Evolutionary conservation across 78 protist genomes (phyloP), one percentile per base, ranked within the genome.

Genomic region (Guillardia theta): DNA sequence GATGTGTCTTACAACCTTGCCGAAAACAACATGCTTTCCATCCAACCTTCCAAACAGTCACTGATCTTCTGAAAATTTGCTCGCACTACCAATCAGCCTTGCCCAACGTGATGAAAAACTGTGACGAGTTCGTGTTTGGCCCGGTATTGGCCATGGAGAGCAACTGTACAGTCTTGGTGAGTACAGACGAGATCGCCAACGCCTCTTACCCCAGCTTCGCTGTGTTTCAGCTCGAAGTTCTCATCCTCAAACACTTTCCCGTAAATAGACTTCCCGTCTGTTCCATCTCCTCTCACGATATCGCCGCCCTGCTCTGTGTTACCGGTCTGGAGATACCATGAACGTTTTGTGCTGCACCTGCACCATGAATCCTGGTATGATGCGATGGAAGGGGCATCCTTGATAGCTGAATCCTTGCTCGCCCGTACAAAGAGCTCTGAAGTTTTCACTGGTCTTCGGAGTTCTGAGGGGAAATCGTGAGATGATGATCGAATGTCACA

Each of bases 21-120:
- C 98, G 90, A 97, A 97, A 54, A 97, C 98, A 19, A 95, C 95
- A 87, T 97, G 98, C 95, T 96, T 95, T 37, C 96, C 96, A 64
- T 96, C 95, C 39, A 96, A 88, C 88, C 94, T 33, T 33, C 83
- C n/a, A n/a, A n/a, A n/a, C n/a, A n/a, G n/a, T n/a, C n/a, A n/a
- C n/a, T n/a, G n/a, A n/a, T n/a, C n/a, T n/a, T n/a, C n/a, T n/a
- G n/a, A n/a, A n/a, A n/a, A n/a, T n/a, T n/a, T n/a, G n/a, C n/a
- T n/a, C 41, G 27, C 4, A 15, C 0, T 41, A n/a, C 37, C 94
- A 12, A 96, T 95, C 77, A n/a, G 90, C 44, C 97, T 94, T 78
- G 48, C 19, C 90, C 37, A 50, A 44, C 53, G 53, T 44, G 48
- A 98, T 83, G 94, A 98, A 98, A 94, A 98, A 98, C 95, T 98